phyloP scores from a whole-genome alignment of 2,329 filamentous ascomycete genomes.

The Penicillium fuscoglaucum region DNA sequence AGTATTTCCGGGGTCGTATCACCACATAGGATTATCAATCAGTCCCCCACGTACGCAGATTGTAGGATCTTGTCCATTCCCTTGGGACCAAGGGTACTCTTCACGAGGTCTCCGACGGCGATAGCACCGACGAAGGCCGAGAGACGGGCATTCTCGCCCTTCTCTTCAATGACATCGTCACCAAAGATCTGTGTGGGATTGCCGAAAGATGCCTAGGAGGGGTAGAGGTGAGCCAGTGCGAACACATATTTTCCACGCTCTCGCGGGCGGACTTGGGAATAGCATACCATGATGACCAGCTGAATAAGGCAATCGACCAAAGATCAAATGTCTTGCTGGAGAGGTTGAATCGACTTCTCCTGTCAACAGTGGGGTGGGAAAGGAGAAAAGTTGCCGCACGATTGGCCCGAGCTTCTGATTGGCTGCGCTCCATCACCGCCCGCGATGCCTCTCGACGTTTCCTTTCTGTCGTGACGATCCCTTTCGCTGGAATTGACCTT shows the following conservation, averaged over 20 bases:
- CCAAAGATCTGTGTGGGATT: conserved; percentile 98
- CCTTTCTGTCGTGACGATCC: conserved; percentile 5
- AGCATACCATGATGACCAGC: conserved; percentile 34
- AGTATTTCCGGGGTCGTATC: conserved; percentile 20
- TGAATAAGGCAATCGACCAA: conserved; percentile 22
- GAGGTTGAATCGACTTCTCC: conserved; percentile 22
- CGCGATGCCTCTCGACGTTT: conserved; percentile 18
- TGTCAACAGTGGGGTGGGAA: conserved; percentile 30
- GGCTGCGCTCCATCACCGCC: conserved; percentile 23
- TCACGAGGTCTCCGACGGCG: conserved; percentile 93
- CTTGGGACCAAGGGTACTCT: conserved; percentile 95
- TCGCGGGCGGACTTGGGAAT: neutral
- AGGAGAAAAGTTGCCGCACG: conserved; percentile 29
- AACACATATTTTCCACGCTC: neutral
- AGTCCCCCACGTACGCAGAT: conserved; percentile 69
- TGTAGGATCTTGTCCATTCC: conserved; percentile 99
- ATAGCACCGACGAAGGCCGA: conserved; percentile 98
- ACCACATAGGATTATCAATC: conserved; percentile 11
- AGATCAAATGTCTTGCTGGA: conserved; percentile 26
- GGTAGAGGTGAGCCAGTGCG: conserved; percentile 9
- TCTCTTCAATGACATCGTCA: conserved; percentile 94
- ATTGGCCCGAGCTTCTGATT: conserved; percentile 28
- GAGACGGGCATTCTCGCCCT: conserved; percentile 97
- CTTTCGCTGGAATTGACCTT: conserved; percentile 9
- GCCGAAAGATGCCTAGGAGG: conserved; percentile 41